phyloP scores from a whole-genome alignment of 306 rosid species.

The Rosa multiflora region DNA sequence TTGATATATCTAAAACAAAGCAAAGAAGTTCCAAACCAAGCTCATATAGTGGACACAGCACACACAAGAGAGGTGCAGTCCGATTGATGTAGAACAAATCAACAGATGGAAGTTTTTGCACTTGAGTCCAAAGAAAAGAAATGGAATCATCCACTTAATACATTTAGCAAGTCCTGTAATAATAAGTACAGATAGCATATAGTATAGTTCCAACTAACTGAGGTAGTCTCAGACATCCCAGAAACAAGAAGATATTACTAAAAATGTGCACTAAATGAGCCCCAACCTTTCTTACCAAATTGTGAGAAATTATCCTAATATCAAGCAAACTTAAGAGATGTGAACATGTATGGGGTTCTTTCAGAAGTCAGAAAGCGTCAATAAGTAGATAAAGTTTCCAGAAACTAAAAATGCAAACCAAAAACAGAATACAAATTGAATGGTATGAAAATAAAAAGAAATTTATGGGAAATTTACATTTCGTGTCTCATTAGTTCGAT shows the following conservation, averaged over 20 bases:
- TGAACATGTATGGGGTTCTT: background rate
- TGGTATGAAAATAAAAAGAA: constrained; percentile 2
- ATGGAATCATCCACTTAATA: background rate
- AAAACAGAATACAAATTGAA: background rate
- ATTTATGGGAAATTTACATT: constrained; percentile 47
- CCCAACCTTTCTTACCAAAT: background rate
- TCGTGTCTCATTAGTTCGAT: constrained; percentile 77
- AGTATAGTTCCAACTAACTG: background rate
- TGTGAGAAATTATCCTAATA: background rate
- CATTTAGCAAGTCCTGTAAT: background rate
- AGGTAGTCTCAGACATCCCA: background rate
- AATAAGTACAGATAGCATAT: background rate
- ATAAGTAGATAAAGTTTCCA: background rate
- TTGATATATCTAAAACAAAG: background rate
- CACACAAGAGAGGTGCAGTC: no score
- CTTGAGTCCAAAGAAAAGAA: no score
- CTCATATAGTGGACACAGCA: no score
- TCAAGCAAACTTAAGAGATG: background rate
- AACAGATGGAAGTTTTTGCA: no score
- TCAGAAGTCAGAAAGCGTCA: background rate
- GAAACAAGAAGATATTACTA: background rate
- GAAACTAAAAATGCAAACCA: background rate
- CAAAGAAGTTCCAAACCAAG: no score
- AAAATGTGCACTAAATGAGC: background rate
- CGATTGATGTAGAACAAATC: no score